Percentiles rank a stretch among this genome's conserved stretches.
Conservation (phyloP, 1,284 basidiomycete genomes). For the Chalciporus sp. region DNA sequence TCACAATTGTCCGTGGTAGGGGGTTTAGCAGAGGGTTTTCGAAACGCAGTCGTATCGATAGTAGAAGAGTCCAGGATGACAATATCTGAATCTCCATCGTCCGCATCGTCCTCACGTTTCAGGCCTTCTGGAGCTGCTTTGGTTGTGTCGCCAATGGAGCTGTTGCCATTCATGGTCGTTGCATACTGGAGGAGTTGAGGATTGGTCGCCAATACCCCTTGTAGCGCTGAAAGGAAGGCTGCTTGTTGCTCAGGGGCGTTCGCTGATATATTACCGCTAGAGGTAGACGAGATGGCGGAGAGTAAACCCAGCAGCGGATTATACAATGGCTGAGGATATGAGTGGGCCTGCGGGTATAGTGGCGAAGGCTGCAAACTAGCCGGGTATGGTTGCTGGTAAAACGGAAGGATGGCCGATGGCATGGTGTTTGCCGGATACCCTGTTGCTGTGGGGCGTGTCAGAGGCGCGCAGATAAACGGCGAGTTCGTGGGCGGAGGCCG, state of each 20-base stretch:
- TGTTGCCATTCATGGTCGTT: background rate
- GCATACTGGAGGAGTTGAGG: conserved; percentile 22
- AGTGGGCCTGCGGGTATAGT: conserved; percentile 1
- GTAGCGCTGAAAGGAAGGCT: conserved; percentile 22
- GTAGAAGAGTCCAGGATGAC: conserved; percentile 32
- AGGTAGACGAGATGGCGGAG: conserved; percentile 15
- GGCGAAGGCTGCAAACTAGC: conserved; percentile 2
- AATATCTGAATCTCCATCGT: conserved; percentile 31
- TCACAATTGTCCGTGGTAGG: background rate
- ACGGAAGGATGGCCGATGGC: conserved; percentile 12
- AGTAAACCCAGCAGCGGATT: conserved; percentile 16
- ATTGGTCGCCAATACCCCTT: conserved; percentile 22
- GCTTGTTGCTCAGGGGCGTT: conserved; percentile 19
- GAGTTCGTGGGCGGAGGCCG: conserved; percentile 16
- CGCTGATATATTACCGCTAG: background rate
- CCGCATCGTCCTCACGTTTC: background rate
- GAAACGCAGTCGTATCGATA: conserved; percentile 28
- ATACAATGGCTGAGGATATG: background rate
- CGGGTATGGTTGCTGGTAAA: conserved; percentile 14
- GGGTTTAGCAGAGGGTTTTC: conserved; percentile 14
- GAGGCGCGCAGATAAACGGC: conserved; percentile 31
- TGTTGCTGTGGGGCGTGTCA: conserved; percentile 12
- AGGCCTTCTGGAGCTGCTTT: background rate
- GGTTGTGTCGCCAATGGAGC: background rate
- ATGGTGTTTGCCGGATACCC: background rate